phyloP scores from a whole-genome alignment of 257 asterid species.

The Osmanthus fragrans region DNA sequence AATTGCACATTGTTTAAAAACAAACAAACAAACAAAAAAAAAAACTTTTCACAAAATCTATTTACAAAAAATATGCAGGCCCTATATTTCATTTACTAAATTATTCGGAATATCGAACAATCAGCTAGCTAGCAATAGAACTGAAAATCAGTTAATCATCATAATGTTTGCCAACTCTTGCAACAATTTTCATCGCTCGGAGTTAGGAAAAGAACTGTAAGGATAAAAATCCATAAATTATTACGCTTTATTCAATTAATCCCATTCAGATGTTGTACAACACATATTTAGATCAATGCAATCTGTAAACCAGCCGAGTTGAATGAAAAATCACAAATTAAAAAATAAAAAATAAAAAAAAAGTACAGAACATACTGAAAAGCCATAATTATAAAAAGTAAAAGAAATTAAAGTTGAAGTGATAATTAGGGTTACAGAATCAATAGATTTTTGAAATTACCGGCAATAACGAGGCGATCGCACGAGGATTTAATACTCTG shows the following conservation, averaged over 20 bases:
- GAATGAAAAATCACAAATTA: not conserved
- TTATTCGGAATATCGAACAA: not conserved
- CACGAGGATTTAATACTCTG: conserved; percentile 82
- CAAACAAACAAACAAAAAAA: no score
- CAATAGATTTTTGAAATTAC: conserved; percentile 35
- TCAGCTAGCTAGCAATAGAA: not conserved
- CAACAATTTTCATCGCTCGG: not conserved
- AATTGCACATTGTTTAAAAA: no score
- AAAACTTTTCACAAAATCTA: no score
- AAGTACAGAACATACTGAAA: not conserved
- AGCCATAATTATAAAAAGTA: not conserved
- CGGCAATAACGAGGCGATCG: conserved; percentile 85
- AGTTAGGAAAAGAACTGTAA: not conserved
- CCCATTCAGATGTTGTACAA: conserved; percentile 5
- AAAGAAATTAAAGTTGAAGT: conserved; percentile 10
- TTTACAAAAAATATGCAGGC: no score
- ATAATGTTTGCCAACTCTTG: not conserved
- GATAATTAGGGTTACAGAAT: conserved; percentile 2
- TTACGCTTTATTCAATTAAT: conserved; percentile 8
- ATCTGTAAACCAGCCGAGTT: not conserved
- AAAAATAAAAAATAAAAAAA: not conserved
- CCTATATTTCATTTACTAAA: not conserved
- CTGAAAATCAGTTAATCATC: not conserved
- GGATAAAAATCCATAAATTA: not conserved
- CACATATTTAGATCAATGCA: conserved; percentile 19